Evolutionary conservation across 2,329 filamentous ascomycete genomes (phyloP).

Genomic region (Botrytis tulipae): DNA sequence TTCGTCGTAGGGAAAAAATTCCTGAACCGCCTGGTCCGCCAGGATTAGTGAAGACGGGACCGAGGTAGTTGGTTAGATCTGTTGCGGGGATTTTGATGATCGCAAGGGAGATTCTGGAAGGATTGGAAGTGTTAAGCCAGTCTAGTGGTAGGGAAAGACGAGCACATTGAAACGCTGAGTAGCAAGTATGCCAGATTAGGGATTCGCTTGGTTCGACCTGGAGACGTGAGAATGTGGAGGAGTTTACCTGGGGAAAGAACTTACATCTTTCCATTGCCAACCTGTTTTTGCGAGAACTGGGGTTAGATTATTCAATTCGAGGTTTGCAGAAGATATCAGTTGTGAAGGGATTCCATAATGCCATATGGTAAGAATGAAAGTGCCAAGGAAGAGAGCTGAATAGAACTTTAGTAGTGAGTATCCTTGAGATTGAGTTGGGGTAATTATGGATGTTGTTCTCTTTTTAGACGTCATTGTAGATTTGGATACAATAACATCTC

Average conservation of each 20-base stretch:
- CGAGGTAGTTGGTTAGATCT: conserved; percentile 26
- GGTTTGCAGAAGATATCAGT: not conserved
- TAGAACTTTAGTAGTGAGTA: not conserved
- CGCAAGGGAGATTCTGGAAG: conserved; percentile 24
- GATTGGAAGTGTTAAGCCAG: conserved; percentile 30
- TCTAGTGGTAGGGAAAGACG: conserved; percentile 33
- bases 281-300: not conserved
- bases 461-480: not conserved
- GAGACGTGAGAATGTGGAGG: too few species aligned
- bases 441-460: not conserved
- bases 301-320: not conserved
- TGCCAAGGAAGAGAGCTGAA: not conserved
- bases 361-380: conserved; percentile 2
- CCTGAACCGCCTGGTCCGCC: conserved; percentile 51
- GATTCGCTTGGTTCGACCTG: conserved; percentile 13
- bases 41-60: conserved; percentile 32
- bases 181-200: conserved; percentile 32
- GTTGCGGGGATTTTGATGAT: conserved; percentile 30
- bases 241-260: not conserved
- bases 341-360: conserved; percentile 8
- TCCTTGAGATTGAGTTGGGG: not conserved
- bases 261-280: conserved; percentile 4
- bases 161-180: conserved; percentile 31
- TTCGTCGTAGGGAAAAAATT: conserved; percentile 24
- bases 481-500: not conserved